Evolutionary conservation across 2,329 filamentous ascomycete genomes (phyloP).

Genomic region (Ophiocordyceps camponoti-floridani): DNA sequence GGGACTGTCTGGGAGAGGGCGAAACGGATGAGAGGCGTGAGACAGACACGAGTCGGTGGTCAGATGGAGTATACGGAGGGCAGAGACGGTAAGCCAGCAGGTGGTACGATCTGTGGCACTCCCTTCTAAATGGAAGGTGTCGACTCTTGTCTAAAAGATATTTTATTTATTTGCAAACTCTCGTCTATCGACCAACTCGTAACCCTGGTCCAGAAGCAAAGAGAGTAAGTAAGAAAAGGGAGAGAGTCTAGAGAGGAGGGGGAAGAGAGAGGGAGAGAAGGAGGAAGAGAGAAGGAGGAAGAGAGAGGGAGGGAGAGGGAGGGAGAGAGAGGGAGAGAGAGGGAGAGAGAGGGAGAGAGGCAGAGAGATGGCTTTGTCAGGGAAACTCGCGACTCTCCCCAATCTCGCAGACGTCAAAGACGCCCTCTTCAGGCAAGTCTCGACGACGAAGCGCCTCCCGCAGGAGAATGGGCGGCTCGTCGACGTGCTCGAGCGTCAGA

Average conservation of each 20-base stretch:
- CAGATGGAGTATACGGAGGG: too few relatives aligned
- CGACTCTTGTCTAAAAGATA: too few relatives aligned
- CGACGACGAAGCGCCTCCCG: constrained; percentile 52
- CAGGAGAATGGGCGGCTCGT: constrained; percentile 62
- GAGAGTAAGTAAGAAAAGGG: background rate
- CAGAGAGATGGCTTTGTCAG: constrained; percentile 5
- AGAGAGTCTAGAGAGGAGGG: background rate
- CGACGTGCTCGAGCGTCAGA: constrained; percentile 65
- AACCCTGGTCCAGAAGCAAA: too few relatives aligned
- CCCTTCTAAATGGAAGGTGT: too few relatives aligned
- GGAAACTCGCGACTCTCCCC: constrained; percentile 66
- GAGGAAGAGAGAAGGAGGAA: background rate
- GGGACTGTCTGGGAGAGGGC: too few relatives aligned
- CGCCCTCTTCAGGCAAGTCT: constrained; percentile 48
- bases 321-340: too few relatives aligned
- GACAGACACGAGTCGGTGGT: too few relatives aligned
- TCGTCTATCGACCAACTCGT: too few relatives aligned
- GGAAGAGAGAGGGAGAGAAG: background rate
- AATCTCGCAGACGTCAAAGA: constrained; percentile 72
- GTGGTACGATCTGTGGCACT: too few relatives aligned
- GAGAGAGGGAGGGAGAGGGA: background rate
- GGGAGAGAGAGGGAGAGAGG: background rate
- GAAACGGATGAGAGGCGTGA: too few relatives aligned
- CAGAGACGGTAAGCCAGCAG: too few relatives aligned
- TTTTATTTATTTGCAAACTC: too few relatives aligned